Conservation (phyloP, 306 rosid genomes). For the Cucumis melo region DNA sequence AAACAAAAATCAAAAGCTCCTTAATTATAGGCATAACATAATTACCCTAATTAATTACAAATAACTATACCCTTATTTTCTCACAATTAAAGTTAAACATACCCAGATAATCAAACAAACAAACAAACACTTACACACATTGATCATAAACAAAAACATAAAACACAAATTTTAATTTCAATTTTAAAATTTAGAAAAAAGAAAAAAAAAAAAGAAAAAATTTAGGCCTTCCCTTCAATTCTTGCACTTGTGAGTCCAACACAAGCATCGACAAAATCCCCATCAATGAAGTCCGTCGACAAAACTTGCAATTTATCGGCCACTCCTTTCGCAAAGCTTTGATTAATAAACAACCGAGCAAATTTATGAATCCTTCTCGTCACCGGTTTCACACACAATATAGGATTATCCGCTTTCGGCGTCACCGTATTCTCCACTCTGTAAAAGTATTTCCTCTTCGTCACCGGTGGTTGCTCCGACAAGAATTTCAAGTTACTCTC, state of each 20-base stretch:
- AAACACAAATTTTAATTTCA: no score
- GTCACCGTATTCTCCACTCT: constrained; percentile 94
- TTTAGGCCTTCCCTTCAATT: constrained; percentile 55
- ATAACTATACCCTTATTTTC: background rate
- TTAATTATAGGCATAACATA: background rate
- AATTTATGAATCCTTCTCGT: constrained; percentile 53
- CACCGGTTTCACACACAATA: constrained; percentile 69
- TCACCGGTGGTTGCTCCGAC: constrained; percentile 46
- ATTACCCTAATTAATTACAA: background rate
- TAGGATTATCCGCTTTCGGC: constrained; percentile 62
- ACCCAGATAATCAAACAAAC: background rate
- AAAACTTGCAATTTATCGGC: constrained; percentile 55
- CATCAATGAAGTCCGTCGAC: constrained; percentile 68
- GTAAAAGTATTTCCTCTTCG: constrained; percentile 55
- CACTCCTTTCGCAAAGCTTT: constrained; percentile 29
- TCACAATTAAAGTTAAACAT: no score
- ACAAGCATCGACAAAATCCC: constrained; percentile 78
- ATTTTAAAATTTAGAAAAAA: no score
- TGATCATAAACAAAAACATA: no score
- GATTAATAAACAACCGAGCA: constrained; percentile 57
- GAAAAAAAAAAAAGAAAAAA: no score
- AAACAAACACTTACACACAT: background rate
- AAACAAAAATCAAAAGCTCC: no score
- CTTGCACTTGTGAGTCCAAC: constrained; percentile 62
- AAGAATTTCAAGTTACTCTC: constrained; percentile 62